These are phyloP conservation scores for Oenanthe javanica DNA, from an alignment of 140 eudicot species.

Conservation along the genomic window DNA sequence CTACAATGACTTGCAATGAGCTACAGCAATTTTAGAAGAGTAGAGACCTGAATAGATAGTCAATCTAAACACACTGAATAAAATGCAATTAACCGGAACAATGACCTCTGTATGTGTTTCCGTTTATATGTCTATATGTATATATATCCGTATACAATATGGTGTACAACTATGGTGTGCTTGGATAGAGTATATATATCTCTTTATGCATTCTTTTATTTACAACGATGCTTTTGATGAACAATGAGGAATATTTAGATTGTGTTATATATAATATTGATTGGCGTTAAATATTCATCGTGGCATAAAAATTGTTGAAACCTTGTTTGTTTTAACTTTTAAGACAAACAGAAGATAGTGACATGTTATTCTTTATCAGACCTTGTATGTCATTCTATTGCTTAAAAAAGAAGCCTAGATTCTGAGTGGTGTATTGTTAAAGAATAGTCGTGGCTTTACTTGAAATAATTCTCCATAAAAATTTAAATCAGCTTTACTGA, in stretches of 20 bases:
- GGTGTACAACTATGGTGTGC: neutral
- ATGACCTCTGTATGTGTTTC: neutral
- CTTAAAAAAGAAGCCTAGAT: neutral
- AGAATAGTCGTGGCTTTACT: neutral
- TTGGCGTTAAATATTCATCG: neutral
- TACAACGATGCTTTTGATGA: neutral
- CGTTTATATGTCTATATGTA: neutral
- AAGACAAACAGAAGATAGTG: neutral
- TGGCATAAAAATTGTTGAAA: neutral
- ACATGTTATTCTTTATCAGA: neutral
- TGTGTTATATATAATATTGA: neutral
- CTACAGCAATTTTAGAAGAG: neutral
- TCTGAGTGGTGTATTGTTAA: neutral
- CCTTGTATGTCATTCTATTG: neutral
- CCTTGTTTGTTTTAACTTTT: neutral
- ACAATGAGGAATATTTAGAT: neutral
- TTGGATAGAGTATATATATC: neutral
- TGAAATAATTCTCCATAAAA: neutral
- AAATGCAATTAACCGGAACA: neutral
- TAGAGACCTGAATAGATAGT: neutral
- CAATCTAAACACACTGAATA: neutral
- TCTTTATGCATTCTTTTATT: neutral
- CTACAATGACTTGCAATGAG: neutral
- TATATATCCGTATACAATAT: neutral
- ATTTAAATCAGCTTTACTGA: neutral